Evolutionary conservation across 1,284 basidiomycete genomes (phyloP).

Genomic region (Lignosus rhinocerotis): DNA sequence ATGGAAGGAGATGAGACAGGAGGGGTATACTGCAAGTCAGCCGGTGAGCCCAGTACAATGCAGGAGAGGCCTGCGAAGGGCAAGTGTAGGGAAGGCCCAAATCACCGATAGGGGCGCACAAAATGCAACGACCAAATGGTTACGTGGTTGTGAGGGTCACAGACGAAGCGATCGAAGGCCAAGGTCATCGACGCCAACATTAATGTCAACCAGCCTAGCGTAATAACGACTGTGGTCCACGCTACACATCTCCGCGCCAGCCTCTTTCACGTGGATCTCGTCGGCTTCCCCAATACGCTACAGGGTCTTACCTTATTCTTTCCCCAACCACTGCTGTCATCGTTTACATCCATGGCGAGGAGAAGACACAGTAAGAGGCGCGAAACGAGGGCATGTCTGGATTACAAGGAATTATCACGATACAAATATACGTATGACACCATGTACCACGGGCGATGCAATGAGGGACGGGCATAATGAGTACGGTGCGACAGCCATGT

Average conservation of each 20-base stretch:
- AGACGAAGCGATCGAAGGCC: not conserved
- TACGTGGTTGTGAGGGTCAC: not conserved
- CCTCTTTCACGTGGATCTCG: constrained; percentile 5
- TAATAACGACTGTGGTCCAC: not conserved
- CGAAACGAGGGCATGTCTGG: not conserved
- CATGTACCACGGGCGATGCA: not conserved
- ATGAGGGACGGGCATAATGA: not conserved
- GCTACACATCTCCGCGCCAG: not conserved
- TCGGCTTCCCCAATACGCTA: too few species aligned
- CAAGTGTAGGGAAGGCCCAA: not conserved
- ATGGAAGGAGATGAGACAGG: not conserved
- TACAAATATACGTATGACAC: constrained; percentile 9
- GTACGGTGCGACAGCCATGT: not conserved
- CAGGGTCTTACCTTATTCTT: too few species aligned
- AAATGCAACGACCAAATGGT: not conserved
- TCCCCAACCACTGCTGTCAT: too few species aligned
- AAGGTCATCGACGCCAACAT: not conserved
- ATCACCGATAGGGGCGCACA: not conserved
- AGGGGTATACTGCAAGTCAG: not conserved
- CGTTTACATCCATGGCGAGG: not conserved
- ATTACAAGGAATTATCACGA: constrained; percentile 8
- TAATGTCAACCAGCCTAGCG: not conserved
- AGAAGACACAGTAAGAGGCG: not conserved
- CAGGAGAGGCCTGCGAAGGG: not conserved
- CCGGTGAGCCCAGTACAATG: too few species aligned